Conservation (phyloP, 768 basidiomycete genomes). For the Rickenella mellea region DNA sequence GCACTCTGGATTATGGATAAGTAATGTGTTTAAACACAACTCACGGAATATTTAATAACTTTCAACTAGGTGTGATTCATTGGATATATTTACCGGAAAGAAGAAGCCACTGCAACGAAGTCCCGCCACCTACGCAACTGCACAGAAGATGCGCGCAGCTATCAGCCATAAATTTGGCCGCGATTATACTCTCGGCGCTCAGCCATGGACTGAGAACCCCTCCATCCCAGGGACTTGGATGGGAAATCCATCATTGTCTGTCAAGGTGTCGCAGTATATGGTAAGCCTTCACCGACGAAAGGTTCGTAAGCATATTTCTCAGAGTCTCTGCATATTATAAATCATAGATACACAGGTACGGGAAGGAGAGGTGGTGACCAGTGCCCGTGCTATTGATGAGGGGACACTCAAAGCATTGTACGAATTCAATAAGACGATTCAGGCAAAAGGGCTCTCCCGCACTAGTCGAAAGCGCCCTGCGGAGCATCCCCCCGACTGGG, state of each 20-base stretch:
- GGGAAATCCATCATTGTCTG: conserved; percentile 16
- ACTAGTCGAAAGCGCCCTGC: not conserved
- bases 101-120: not conserved
- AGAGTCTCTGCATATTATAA: not conserved
- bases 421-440: conserved; percentile 5
- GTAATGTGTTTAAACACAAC: too few relatives aligned
- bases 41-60: too few relatives aligned
- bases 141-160: conserved; percentile 16
- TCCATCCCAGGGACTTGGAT: conserved; percentile 1
- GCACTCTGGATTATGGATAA: conserved; percentile 11
- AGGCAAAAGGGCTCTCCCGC: not conserved
- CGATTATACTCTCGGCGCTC: conserved; percentile 7
- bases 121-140: not conserved
- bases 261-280: conserved; percentile 14
- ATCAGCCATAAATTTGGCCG: conserved; percentile 13
- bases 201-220: conserved; percentile 9
- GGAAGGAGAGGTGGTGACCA: conserved; percentile 13
- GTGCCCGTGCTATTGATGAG: conserved; percentile 17
- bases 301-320: conserved; percentile 4
- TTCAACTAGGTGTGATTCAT: conserved; percentile 10
- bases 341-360: conserved; percentile 6
- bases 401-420: conserved; percentile 9
- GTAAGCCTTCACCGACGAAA: conserved; percentile 14
- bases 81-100: conserved; percentile 8
- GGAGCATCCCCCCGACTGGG: conserved; percentile 9